Evolutionary conservation across 768 basidiomycete genomes (phyloP).

Genomic region (Pleurotus cornucopiae): DNA sequence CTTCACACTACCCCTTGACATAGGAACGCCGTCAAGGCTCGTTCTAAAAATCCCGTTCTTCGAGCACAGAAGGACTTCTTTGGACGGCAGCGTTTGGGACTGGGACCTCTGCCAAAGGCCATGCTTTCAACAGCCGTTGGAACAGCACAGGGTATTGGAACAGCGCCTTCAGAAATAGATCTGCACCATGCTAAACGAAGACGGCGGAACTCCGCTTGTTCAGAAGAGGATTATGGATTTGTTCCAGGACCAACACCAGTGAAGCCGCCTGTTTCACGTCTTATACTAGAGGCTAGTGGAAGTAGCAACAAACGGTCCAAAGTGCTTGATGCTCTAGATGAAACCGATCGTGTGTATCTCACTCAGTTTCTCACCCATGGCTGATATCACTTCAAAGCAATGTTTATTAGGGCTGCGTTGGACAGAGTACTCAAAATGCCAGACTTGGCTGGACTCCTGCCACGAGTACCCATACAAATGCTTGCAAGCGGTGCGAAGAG

Average conservation of each 20-base stretch:
- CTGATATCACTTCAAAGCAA: conserved; percentile 19
- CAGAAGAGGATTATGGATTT: neutral
- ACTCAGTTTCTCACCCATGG: neutral
- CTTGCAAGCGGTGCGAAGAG: neutral
- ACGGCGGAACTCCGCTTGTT: neutral
- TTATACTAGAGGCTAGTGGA: conserved; percentile 15
- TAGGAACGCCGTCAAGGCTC: conserved; percentile 58
- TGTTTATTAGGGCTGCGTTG: conserved; percentile 30
- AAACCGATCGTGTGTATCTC: conserved; percentile 34
- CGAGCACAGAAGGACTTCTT: conserved; percentile 60
- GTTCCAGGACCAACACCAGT: conserved; percentile 18
- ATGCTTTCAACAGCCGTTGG: too few relatives aligned
- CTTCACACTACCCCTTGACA: neutral
- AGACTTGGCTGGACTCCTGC: conserved; percentile 38
- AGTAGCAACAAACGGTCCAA: conserved; percentile 24
- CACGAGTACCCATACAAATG: neutral
- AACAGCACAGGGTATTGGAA: too few relatives aligned
- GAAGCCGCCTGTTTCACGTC: neutral
- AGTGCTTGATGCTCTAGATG: conserved; percentile 37
- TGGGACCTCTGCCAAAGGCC: conserved; percentile 11
- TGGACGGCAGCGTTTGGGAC: conserved; percentile 48
- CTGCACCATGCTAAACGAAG: conserved; percentile 24
- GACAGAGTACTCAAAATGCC: conserved; percentile 39
- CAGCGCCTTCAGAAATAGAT: conserved; percentile 17
- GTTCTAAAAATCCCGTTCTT: conserved; percentile 50